Percentiles rank a stretch among this genome's conserved stretches.
These are phyloP conservation scores for Davidsoniella eucalypti DNA, from an alignment of 2,329 filamentous ascomycete species.

Conservation along the genomic window DNA sequence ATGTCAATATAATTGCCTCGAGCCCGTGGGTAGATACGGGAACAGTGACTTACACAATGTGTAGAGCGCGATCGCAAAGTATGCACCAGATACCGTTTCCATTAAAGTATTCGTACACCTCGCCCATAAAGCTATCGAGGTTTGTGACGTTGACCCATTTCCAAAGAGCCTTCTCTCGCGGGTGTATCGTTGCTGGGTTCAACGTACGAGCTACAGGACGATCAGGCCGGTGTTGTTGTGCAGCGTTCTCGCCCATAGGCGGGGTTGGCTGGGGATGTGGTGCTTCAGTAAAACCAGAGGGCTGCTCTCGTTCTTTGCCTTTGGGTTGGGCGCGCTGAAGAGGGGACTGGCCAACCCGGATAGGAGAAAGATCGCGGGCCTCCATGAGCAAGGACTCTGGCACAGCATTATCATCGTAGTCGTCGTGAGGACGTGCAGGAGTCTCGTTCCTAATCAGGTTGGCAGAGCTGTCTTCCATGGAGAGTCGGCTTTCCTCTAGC, in stretches of 20 bases:
- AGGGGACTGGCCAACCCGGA: slow-evolving; percentile 12
- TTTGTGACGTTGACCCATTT: slow-evolving; percentile 86
- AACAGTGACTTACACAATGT: slow-evolving; percentile 45
- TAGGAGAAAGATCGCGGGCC: slow-evolving; percentile 21
- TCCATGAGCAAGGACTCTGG: slow-evolving; percentile 48
- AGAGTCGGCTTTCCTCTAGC: slow-evolving; percentile 31
- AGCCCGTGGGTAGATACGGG: not conserved
- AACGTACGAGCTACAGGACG: not conserved
- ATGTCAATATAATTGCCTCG: not conserved
- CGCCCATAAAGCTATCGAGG: slow-evolving; percentile 70
- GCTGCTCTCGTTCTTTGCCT: slow-evolving; percentile 17
- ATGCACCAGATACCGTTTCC: slow-evolving; percentile 79
- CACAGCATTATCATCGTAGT: slow-evolving; percentile 42
- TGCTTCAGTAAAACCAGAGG: slow-evolving; percentile 22
- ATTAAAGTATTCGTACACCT: slow-evolving; percentile 73
- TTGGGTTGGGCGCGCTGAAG: slow-evolving; percentile 14
- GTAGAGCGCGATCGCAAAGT: slow-evolving; percentile 51
- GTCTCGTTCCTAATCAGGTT: slow-evolving; percentile 6
- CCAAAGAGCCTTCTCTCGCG: slow-evolving; percentile 66
- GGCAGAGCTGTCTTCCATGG: slow-evolving; percentile 23
- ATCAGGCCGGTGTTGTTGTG: not conserved
- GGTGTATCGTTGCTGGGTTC: slow-evolving; percentile 3
- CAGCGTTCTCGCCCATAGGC: not conserved
- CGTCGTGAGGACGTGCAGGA: slow-evolving; percentile 20
- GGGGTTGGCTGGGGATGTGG: not conserved